These are phyloP conservation scores for Meyerozyma smithsonii DNA, from an alignment of 1,139 yeast species.

Conservation along the genomic window DNA sequence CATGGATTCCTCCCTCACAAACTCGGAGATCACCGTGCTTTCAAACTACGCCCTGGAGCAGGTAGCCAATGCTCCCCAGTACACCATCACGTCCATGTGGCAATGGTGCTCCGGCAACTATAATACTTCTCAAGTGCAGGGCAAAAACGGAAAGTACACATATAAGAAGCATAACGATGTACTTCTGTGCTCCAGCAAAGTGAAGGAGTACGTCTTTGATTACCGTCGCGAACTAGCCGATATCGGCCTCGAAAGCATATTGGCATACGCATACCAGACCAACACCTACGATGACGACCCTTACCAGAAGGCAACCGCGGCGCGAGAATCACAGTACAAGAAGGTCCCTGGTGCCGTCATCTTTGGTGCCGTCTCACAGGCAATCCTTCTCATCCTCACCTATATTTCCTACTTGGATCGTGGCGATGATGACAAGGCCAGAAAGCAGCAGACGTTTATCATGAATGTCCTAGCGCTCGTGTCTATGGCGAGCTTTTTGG, in stretches of 20 bases:
- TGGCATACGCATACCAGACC: slow-evolving; percentile 42
- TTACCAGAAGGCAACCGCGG: slow-evolving; percentile 16
- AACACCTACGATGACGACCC: slow-evolving; percentile 13
- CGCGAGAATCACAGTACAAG: slow-evolving; percentile 16
- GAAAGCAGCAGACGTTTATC: slow-evolving; percentile 21
- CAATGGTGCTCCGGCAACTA: slow-evolving; percentile 47
- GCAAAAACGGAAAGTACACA: slow-evolving; percentile 11
- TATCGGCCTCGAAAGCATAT: slow-evolving; percentile 39
- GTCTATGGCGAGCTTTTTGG: slow-evolving; percentile 29
- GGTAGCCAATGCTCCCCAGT: slow-evolving; percentile 50
- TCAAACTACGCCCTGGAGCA: slow-evolving; percentile 44
- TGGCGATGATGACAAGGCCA: slow-evolving; percentile 26
- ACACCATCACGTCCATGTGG: slow-evolving; percentile 37
- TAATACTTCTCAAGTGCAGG: slow-evolving; percentile 17
- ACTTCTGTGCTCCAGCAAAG: slow-evolving; percentile 17
- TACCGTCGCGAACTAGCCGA: slow-evolving; percentile 37
- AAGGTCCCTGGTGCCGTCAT: slow-evolving; percentile 23
- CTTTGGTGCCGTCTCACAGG: slow-evolving; percentile 21
- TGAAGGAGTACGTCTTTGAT: slow-evolving; percentile 31
- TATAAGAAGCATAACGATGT: slow-evolving; percentile 15
- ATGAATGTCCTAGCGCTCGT: slow-evolving; percentile 29
- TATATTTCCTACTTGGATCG: slow-evolving; percentile 32
- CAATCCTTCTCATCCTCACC: slow-evolving; percentile 23
- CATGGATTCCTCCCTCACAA: slow-evolving; percentile 37
- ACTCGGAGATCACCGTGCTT: slow-evolving; percentile 46